Evolutionary conservation across 2,329 filamentous ascomycete genomes (phyloP).

Genomic region (Septoria linicola): DNA sequence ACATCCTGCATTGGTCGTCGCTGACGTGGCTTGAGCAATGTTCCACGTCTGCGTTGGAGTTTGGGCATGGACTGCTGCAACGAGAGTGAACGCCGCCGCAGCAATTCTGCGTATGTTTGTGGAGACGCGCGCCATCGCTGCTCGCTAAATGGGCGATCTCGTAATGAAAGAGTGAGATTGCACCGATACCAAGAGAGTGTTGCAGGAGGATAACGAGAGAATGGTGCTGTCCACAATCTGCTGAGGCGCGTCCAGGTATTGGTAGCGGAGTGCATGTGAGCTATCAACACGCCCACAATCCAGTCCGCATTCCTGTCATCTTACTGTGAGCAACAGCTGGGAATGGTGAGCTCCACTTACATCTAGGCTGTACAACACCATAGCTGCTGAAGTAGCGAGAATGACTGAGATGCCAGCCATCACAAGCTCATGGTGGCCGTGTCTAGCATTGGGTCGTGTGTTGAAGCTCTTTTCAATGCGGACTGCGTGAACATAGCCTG

Average conservation of each 20-base stretch:
- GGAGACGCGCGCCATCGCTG: constrained; percentile 17
- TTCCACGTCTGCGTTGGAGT: constrained; percentile 21
- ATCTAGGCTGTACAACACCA: too few species aligned
- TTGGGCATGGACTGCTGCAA: constrained; percentile 9
- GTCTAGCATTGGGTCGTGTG: too few species aligned
- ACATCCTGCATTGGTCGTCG: not conserved
- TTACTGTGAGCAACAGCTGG: constrained; percentile 4
- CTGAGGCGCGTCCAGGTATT: not conserved
- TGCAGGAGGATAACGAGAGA: not conserved
- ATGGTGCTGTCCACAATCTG: not conserved
- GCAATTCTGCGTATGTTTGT: constrained; percentile 11
- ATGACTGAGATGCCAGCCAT: too few species aligned
- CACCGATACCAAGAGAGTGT: constrained; percentile 7
- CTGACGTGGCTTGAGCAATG: not conserved
- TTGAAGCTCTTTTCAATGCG: too few species aligned
- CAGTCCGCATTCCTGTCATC: constrained; percentile 33
- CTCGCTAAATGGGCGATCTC: constrained; percentile 10
- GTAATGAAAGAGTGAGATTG: constrained; percentile 5
- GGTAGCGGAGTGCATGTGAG: constrained; percentile 1
- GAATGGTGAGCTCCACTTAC: too few species aligned
- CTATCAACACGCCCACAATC: constrained; percentile 25
- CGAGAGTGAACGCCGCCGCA: constrained; percentile 14
- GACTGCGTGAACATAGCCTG: too few species aligned
- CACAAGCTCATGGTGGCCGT: too few species aligned
- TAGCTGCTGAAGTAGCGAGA: too few species aligned